Conservation (phyloP, 495 filamentous ascomycete species). For the Neurospora tetraspora region DNA sequence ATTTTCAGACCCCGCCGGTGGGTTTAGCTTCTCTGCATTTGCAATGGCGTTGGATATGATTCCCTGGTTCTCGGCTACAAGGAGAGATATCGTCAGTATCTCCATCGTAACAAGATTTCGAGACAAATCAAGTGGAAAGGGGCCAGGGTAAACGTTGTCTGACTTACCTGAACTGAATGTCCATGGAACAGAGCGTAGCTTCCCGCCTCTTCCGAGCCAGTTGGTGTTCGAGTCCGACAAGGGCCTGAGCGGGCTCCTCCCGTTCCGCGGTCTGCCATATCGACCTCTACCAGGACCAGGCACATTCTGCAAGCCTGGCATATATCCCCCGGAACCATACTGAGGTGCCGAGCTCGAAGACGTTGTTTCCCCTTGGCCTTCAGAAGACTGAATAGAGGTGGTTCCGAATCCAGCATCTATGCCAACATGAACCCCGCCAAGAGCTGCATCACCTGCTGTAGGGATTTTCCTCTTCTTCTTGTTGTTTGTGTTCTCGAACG, state of each 20-base stretch:
- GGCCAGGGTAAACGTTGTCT: not conserved
- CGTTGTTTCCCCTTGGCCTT: constrained; percentile 30
- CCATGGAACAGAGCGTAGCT: constrained; percentile 35
- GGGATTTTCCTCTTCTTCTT: constrained; percentile 99
- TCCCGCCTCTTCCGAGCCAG: constrained; percentile 38
- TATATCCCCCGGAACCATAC: constrained; percentile 24
- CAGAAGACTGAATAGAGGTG: constrained; percentile 14
- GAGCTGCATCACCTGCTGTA: constrained; percentile 55
- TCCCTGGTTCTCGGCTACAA: constrained; percentile 46
- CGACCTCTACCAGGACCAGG: constrained; percentile 74
- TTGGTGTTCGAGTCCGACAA: constrained; percentile 42
- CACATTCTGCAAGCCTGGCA: constrained; percentile 50
- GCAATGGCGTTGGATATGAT: constrained; percentile 88
- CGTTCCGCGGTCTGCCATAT: constrained; percentile 54
- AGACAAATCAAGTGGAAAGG: not conserved
- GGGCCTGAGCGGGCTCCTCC: constrained; percentile 55
- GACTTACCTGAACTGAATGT: constrained; percentile 33
- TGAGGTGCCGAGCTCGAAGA: constrained; percentile 18
- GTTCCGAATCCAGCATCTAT: constrained; percentile 30
- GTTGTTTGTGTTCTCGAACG: constrained; percentile 97
- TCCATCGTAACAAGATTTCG: not conserved
- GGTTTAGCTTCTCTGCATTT: constrained; percentile 64
- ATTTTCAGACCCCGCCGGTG: constrained; percentile 56
- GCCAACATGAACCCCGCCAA: constrained; percentile 43
- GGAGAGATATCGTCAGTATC: not conserved